Percentiles rank a stretch among this genome's conserved stretches.
phyloP scores from a whole-genome alignment of 345 rosid genomes.

The Eucalyptus guilfoylei region DNA sequence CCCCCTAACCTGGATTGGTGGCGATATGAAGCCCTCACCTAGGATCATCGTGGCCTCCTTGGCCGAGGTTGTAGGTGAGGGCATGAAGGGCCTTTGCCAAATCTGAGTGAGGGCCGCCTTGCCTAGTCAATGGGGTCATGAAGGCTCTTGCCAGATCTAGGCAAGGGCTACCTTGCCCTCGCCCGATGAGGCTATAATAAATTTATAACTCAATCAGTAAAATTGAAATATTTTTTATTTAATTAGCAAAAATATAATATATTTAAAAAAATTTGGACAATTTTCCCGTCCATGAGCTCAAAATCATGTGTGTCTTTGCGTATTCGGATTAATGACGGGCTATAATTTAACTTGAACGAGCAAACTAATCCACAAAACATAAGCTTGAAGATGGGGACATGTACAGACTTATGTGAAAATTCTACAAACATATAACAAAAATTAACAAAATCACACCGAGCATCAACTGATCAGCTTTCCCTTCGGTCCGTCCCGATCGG shows the following conservation, averaged over 20 bases:
- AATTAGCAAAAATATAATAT: no score
- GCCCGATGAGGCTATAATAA: fast-evolving
- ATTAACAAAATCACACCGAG: neutral
- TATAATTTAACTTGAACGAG: neutral
- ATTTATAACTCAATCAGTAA: no score
- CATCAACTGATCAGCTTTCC: neutral
- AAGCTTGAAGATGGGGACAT: neutral
- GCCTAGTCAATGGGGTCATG: no score
- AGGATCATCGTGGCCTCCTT: no score
- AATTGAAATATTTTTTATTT: no score
- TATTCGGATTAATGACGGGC: neutral
- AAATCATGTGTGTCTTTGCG: neutral
- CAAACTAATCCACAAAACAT: neutral
- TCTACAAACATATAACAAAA: neutral
- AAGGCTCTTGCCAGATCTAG: no score
- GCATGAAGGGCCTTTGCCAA: no score
- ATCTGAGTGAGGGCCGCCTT: no score
- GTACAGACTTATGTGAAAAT: neutral
- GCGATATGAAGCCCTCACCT: no score
- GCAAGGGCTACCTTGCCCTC: no score
- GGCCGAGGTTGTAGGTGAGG: no score
- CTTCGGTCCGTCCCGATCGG: neutral
- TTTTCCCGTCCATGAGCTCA: fast-evolving
- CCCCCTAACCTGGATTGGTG: no score
- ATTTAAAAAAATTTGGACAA: neutral